A percentile compares a stretch with the other conserved stretches of the same genome.
These are phyloP conservation scores for Penicillium goetzii DNA, from an alignment of 495 filamentous ascomycete genomes.

Conservation along the genomic window DNA sequence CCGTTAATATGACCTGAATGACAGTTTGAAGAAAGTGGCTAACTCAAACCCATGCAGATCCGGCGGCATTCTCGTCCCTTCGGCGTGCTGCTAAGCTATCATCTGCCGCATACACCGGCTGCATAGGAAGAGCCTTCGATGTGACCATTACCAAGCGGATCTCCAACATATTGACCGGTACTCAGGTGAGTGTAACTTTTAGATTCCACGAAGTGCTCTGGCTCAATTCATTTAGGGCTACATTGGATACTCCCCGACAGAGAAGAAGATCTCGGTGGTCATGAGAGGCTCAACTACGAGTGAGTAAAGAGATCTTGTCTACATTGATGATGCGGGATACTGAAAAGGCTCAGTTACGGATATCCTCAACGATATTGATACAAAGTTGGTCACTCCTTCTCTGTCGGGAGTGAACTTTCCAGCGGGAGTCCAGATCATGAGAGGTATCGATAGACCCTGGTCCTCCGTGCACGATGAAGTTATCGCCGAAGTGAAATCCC, in stretches of 20 bases:
- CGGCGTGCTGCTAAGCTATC: constrained; percentile 39
- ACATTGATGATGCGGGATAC: background rate
- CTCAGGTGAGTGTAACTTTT: background rate
- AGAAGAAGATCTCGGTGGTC: constrained; percentile 37
- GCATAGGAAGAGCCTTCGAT: constrained; percentile 35
- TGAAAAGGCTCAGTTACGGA: constrained; percentile 23
- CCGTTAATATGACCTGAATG: background rate
- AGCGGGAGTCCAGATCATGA: constrained; percentile 36
- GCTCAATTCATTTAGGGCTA: constrained; percentile 26
- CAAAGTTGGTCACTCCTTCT: constrained; percentile 33
- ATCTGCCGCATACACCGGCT: constrained; percentile 40
- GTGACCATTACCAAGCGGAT: constrained; percentile 40
- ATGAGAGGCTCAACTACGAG: constrained; percentile 39
- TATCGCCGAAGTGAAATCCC: constrained; percentile 34
- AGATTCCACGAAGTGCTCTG: background rate
- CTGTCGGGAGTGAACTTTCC: constrained; percentile 40
- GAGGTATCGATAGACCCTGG: constrained; percentile 35
- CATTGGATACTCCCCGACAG: constrained; percentile 34
- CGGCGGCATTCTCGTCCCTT: constrained; percentile 28
- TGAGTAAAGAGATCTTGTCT: constrained; percentile 11
- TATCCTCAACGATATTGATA: constrained; percentile 44
- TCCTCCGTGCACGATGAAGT: constrained; percentile 35
- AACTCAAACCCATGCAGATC: constrained; percentile 16
- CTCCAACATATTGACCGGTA: constrained; percentile 29
- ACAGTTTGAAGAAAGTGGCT: background rate